Conservation (phyloP, 2,329 filamentous ascomycete genomes). For the Exophiala sp. region DNA sequence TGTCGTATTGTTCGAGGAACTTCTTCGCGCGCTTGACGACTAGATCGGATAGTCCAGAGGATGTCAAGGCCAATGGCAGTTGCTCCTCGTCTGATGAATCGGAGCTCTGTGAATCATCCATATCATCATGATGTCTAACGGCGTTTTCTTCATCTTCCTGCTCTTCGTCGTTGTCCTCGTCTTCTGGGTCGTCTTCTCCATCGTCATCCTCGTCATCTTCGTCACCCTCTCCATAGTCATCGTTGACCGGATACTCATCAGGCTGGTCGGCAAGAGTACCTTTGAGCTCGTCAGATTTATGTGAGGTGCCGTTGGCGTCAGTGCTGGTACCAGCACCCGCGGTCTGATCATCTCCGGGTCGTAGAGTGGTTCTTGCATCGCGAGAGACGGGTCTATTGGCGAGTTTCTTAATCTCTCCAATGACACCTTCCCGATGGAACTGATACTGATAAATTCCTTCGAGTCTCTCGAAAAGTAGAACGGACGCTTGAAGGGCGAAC, state of each 20-base stretch:
- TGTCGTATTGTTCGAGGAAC: conserved; percentile 81
- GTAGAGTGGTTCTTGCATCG: conserved; percentile 18
- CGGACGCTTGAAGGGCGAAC: conserved; percentile 81
- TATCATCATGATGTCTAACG: conserved; percentile 50
- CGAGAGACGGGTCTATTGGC: conserved; percentile 46
- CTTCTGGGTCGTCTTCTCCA: conserved; percentile 47
- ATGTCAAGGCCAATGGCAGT: conserved; percentile 36
- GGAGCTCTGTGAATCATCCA: conserved; percentile 67
- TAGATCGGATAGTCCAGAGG: conserved; percentile 61
- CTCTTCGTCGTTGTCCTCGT: conserved; percentile 45
- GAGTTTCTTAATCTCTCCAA: conserved; percentile 82
- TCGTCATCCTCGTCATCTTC: conserved; percentile 55
- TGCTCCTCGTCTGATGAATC: conserved; percentile 48
- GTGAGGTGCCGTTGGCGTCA: not conserved
- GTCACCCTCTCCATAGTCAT: conserved; percentile 46
- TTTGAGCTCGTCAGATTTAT: not conserved
- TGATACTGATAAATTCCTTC: conserved; percentile 91
- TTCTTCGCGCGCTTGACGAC: conserved; percentile 75
- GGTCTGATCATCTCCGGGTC: conserved; percentile 33
- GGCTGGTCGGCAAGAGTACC: conserved; percentile 33
- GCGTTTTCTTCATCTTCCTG: conserved; percentile 52
- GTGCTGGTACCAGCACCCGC: not conserved
- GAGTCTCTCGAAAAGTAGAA: conserved; percentile 78
- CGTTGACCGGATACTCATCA: conserved; percentile 36
- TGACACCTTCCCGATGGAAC: conserved; percentile 94